Base-by-base conservation (phyloP, 139 green algal genomes). In the Chlorella sp. region DNA sequence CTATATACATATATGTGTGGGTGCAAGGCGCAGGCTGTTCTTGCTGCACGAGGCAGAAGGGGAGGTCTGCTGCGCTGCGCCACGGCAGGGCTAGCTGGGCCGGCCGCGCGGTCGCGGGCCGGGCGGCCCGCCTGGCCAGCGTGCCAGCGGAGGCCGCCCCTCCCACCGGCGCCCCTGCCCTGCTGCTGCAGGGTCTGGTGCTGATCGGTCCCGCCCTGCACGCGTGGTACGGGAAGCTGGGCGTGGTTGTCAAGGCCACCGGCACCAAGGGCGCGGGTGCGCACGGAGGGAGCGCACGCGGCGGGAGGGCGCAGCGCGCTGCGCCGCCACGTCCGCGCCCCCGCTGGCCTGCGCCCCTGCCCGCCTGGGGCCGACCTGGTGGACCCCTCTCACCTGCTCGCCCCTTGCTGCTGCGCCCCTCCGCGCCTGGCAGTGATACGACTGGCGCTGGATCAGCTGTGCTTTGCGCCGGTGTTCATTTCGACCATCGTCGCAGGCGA, bases 401-500 rank as follows among this genome's bases (percentile, higher is more conserved):
- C 19, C 46, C 46, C 46, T 55, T 74, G 40, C 33, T 33, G 11
- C 31, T n/a, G n/a, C 17, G 36, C 17, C 9, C 6, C 38, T 67
- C 17, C 23, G 67, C 80, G 87, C 82, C 25, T n/a, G n/a, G 83
- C 82, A 3, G 0, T 92, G 3, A 33, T 82, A 9, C 83, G 88
- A 6, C 69, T 95, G 42, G 79, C 71, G 0, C 67, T 95, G 42
- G 94, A 98, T 80, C 95, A 99, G 85, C 68, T 95, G 19, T 64
- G 92, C 6, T 99, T 97, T 79, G 95, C 95, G 0, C 96, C 95
- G 15, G 8, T 87, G 25, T 99, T 99, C 83, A 87, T 98, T 17
- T 81, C 70, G 7, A 56, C 76, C 42, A 95, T 98, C 85, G 87
- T 97, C 31, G 76, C 90, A n/a, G n/a, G n/a, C n/a, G n/a, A n/a